Evolutionary conservation across 768 basidiomycete genomes (phyloP).

Genomic region (Termitomyces sp.): DNA sequence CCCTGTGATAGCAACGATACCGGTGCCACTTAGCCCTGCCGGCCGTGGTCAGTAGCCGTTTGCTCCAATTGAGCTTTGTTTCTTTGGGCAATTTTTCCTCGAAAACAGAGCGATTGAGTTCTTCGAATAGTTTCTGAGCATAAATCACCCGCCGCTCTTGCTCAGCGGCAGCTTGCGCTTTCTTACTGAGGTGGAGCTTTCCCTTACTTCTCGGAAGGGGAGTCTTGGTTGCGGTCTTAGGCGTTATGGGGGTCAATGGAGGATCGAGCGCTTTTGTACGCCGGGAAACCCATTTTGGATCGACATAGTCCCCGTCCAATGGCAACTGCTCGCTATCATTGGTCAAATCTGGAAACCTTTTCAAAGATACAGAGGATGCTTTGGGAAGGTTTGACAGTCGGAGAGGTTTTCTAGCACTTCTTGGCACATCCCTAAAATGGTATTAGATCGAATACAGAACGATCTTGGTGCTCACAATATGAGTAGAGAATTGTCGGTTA

Average conservation of each 20-base stretch:
- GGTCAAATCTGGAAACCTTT: neutral
- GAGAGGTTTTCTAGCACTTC: constrained; percentile 43
- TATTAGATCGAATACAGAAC: neutral
- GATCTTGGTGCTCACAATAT: constrained; percentile 28
- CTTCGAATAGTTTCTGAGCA: constrained; percentile 55
- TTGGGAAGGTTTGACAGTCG: constrained; percentile 13
- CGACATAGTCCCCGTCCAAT: neutral
- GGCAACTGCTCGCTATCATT: neutral
- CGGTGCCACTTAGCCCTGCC: constrained; percentile 65
- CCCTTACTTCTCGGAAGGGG: constrained; percentile 2
- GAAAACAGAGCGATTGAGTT: constrained; percentile 60
- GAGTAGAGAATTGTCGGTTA: constrained; percentile 35
- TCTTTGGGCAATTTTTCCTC: constrained; percentile 45
- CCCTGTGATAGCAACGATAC: constrained; percentile 27
- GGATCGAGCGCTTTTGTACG: neutral
- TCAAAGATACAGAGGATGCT: constrained; percentile 9
- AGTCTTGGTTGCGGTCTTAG: neutral
- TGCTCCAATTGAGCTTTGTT: constrained; percentile 65
- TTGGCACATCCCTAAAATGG: constrained; percentile 43
- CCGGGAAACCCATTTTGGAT: neutral
- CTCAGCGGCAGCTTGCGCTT: constrained; percentile 38
- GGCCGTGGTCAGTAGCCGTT: constrained; percentile 61
- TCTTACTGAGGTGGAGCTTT: constrained; percentile 30
- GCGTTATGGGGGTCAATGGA: neutral
- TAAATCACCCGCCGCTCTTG: constrained; percentile 44